A percentile compares a stretch with the other conserved stretches of the same genome.
Conservation (phyloP, 148 eudicot species). For the Pouteria glomerata region DNA sequence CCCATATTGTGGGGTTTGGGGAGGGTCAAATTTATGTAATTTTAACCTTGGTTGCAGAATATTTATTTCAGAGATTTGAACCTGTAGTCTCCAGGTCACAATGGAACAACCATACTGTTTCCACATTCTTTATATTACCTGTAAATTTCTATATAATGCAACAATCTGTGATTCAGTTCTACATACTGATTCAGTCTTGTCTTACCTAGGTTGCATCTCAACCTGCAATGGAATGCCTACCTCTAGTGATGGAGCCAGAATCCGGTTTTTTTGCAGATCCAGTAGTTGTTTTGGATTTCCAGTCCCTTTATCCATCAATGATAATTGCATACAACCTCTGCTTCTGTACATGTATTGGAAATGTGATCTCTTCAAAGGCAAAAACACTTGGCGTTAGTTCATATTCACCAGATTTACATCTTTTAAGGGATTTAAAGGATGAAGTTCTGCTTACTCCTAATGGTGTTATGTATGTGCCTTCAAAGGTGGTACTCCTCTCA, state of each 20-base stretch:
- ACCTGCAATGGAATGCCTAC: conserved; percentile 98
- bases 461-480: conserved; percentile 86
- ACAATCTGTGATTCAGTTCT: neutral
- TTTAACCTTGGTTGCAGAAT: too few species aligned
- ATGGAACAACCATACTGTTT: too few species aligned
- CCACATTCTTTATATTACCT: neutral
- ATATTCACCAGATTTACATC: conserved; percentile 53
- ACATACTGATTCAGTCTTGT: conserved; percentile 10
- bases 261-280: conserved; percentile 97
- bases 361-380: conserved; percentile 60
- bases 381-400: conserved; percentile 81
- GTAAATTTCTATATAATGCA: neutral
- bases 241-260: conserved; percentile 99
- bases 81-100: too few species aligned
- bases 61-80: too few species aligned
- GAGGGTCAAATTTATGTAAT: too few species aligned
- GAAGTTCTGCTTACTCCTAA: conserved; percentile 80
- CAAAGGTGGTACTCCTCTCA: conserved; percentile 42
- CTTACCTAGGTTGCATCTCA: conserved; percentile 76
- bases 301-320: conserved; percentile 99
- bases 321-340: conserved; percentile 97
- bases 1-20: too few species aligned
- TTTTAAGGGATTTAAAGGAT: conserved; percentile 42
- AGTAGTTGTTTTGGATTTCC: conserved; percentile 96
- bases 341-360: conserved; percentile 91